Evolutionary conservation across 1,139 yeast genomes (phyloP), one percentile per base, ranked within the genome.

Genomic region (Zhuliangozyma blackwelliae): DNA sequence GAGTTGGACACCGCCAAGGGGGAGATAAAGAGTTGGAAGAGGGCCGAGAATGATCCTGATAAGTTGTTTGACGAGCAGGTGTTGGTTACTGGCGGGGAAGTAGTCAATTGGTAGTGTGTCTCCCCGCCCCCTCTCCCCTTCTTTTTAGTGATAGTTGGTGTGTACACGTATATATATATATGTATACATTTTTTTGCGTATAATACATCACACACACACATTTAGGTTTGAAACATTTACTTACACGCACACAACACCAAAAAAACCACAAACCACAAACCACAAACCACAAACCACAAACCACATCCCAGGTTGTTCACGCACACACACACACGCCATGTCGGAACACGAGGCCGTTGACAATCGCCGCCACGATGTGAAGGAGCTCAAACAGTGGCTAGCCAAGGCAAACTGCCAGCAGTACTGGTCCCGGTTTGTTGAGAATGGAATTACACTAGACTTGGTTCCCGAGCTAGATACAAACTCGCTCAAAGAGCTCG

Each of bases 1-100:
- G 89, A 85, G 32, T 51, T 89, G 10, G 82, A 88, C 54, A 61
- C 79, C 1, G 55, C 59, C 9, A 55, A 61, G 1, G 77, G 75
- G 1, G 59, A 65, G n/a, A 77, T 90, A 26, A 57, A 58, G 32
- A 75, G 88, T 1, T 88, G 95, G 90, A 89, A 89, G 57, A 63
- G 88, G 40, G 52, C 77, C 9, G 79, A 81, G 48, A 72, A 70
- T 31, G 63, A 70, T 5, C 82, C 87, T 0, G 67, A 62, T 0
- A 57, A 54, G 11, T 51, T 42, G 1, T 59, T 83, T 37, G 95
- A 88, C 54, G 58, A 61, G 27, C 92, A 83, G 51, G 50, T 60
- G 1, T 59, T 87, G 39, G 88, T 80, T 4, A 49, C 59, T 19
- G 65, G 57, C 11, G 84, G 83, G n/a, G 46, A 52, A 9, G 66